A percentile compares a stretch with the other conserved stretches of the same genome.
Conservation (phyloP, 768 basidiomycete genomes). For the Grammothele lineata region DNA sequence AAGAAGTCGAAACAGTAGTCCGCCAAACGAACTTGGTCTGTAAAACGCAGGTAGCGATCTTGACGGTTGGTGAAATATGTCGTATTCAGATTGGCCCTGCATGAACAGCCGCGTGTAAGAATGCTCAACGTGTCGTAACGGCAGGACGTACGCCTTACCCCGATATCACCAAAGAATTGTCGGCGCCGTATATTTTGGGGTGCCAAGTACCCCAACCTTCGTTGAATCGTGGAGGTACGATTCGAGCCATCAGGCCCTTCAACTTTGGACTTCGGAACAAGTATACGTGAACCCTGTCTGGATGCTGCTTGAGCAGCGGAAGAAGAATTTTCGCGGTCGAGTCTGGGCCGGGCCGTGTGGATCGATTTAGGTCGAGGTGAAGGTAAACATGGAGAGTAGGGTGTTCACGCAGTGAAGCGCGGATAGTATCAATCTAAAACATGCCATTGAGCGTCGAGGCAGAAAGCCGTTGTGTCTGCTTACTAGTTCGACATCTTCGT, state of each 20-base stretch:
- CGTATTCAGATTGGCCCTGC: conserved; percentile 86
- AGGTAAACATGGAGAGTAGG: conserved; percentile 63
- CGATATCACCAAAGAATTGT: conserved; percentile 88
- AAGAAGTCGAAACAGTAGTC: conserved; percentile 85
- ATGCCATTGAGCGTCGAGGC: neutral
- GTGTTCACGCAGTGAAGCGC: conserved; percentile 52
- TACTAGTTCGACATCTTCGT: conserved; percentile 75
- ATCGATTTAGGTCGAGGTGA: conserved; percentile 77
- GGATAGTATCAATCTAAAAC: conserved; percentile 63
- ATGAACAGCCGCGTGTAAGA: too few relatives aligned
- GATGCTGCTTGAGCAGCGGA: conserved; percentile 70
- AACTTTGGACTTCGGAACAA: conserved; percentile 89
- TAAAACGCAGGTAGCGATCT: conserved; percentile 87
- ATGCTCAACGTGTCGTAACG: neutral
- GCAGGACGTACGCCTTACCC: conserved; percentile 57
- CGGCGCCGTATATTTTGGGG: conserved; percentile 90
- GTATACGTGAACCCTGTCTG: conserved; percentile 66
- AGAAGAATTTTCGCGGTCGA: conserved; percentile 66
- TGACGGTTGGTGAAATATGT: conserved; percentile 95
- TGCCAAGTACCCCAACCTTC: conserved; percentile 98
- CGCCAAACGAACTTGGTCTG: conserved; percentile 54
- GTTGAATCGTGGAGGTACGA: conserved; percentile 91
- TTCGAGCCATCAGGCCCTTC: conserved; percentile 61
- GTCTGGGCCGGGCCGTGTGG: conserved; percentile 67
- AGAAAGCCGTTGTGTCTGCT: too few relatives aligned